Conservation (phyloP, 2,329 filamentous ascomycete species). For the Penicillium psychrosexuale region DNA sequence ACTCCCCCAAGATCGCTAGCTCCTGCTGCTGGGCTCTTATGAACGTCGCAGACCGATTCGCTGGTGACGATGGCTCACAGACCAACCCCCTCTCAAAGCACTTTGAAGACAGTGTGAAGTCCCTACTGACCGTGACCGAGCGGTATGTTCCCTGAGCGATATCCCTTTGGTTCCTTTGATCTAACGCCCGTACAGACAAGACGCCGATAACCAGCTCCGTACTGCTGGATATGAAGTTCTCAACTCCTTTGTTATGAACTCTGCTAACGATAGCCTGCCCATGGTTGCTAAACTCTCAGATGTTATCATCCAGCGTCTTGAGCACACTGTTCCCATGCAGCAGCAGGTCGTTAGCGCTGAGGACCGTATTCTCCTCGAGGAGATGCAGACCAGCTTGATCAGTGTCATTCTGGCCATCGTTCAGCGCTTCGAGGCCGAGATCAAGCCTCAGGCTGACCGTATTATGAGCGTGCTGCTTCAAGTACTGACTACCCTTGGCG, state of each 20-base stretch:
- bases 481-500: constrained; percentile 70
- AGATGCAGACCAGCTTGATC: constrained; percentile 94
- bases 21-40: constrained; percentile 99
- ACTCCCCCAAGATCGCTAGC: constrained; percentile 92
- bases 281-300: constrained; percentile 79
- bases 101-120: constrained; percentile 87
- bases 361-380: constrained; percentile 90
- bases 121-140: constrained; percentile 80
- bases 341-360: constrained; percentile 94
- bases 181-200: constrained; percentile 45
- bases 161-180: neutral
- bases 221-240: constrained; percentile 97
- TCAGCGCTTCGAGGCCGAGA: constrained; percentile 84
- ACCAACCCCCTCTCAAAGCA: constrained; percentile 83
- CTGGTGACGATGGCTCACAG: constrained; percentile 74
- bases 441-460: constrained; percentile 82
- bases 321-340: constrained; percentile 86
- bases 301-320: constrained; percentile 84
- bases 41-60: constrained; percentile 95
- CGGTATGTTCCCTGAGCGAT: constrained; percentile 44
- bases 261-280: constrained; percentile 78
- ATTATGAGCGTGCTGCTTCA: constrained; percentile 89
- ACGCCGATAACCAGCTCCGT: constrained; percentile 82
- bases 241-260: constrained; percentile 88
- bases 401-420: constrained; percentile 91